Conservation (phyloP, 441 rosid species). For the Lepidium campestre region DNA sequence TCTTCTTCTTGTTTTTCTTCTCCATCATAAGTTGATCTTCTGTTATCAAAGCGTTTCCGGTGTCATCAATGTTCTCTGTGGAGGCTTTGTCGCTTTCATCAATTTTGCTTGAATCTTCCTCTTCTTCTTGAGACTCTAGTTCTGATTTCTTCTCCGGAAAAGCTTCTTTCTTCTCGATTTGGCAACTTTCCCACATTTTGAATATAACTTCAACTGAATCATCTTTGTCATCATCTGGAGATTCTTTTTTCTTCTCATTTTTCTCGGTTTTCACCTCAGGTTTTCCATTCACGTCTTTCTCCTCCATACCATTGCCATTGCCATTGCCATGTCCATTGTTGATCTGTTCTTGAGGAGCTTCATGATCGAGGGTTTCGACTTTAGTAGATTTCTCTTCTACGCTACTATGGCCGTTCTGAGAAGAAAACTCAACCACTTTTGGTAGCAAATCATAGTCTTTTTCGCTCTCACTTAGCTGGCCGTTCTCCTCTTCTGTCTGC, state of each 20-base stretch:
- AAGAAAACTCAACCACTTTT: conserved; percentile 85
- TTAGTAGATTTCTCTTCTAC: conserved; percentile 56
- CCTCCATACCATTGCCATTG: conserved; percentile 28
- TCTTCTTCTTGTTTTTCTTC: conserved; percentile 44
- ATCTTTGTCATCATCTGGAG: conserved; percentile 27
- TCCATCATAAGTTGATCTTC: conserved; percentile 53
- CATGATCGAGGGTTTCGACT: conserved; percentile 27
- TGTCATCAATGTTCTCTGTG: conserved; percentile 53
- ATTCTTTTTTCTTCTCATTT: conserved; percentile 39
- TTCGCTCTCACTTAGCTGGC: conserved; percentile 81
- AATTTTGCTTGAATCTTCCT: conserved; percentile 21
- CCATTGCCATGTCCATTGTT: conserved; percentile 29
- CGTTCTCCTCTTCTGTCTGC: conserved; percentile 58
- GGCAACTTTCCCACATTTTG: conserved; percentile 98
- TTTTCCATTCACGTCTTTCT: conserved; percentile 45
- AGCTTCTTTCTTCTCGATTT: conserved; percentile 85
- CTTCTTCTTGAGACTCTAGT: conserved; percentile 66
- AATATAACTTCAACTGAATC: conserved; percentile 67
- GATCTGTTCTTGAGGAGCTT: conserved; percentile 35
- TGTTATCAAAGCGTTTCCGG: conserved; percentile 41
- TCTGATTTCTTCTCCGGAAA: conserved; percentile 69
- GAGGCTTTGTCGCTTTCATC: conserved; percentile 33
- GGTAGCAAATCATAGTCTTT: conserved; percentile 94
- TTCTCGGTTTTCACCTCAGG: conserved; percentile 35
- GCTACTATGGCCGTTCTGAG: conserved; percentile 75